phyloP scores from a whole-genome alignment of 257 asterid genomes.

The Pogostemon cablin region DNA sequence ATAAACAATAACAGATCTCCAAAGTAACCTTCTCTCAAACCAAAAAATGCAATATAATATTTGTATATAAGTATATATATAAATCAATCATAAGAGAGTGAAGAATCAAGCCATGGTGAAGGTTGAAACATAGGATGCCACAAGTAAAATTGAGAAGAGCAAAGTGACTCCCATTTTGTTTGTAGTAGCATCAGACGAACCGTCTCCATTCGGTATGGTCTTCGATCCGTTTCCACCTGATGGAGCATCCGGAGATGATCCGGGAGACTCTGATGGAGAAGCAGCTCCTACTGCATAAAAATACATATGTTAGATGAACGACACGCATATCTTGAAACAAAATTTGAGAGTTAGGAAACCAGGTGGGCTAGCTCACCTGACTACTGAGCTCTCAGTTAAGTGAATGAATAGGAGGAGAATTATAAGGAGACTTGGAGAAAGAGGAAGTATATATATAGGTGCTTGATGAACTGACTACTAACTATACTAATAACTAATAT shows the following conservation, averaged over 20 bases:
- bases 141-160: slow-evolving; percentile 31
- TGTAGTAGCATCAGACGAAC: slow-evolving; percentile 45
- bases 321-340: too few relatives aligned
- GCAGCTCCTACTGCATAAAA: slow-evolving; percentile 44
- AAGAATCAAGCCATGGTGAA: slow-evolving; percentile 36
- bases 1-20: slow-evolving; percentile 33
- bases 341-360: too few relatives aligned
- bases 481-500: too few relatives aligned
- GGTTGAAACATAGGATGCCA: slow-evolving; percentile 44
- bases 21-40: background rate
- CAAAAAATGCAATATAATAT: slow-evolving; percentile 11
- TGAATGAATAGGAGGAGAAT: too few relatives aligned
- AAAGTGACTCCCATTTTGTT: slow-evolving; percentile 35
- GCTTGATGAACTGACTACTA: too few relatives aligned
- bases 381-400: too few relatives aligned
- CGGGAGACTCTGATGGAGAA: slow-evolving; percentile 67
- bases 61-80: background rate
- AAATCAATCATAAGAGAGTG: background rate
- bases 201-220: slow-evolving; percentile 42
- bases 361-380: too few relatives aligned
- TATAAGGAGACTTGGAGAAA: too few relatives aligned
- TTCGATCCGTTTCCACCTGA: slow-evolving; percentile 44
- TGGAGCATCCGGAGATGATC: slow-evolving; percentile 52
- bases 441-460: too few relatives aligned
- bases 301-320: background rate